Conservation (phyloP, 1,284 basidiomycete species). For the Thecaphora thlaspeos region DNA sequence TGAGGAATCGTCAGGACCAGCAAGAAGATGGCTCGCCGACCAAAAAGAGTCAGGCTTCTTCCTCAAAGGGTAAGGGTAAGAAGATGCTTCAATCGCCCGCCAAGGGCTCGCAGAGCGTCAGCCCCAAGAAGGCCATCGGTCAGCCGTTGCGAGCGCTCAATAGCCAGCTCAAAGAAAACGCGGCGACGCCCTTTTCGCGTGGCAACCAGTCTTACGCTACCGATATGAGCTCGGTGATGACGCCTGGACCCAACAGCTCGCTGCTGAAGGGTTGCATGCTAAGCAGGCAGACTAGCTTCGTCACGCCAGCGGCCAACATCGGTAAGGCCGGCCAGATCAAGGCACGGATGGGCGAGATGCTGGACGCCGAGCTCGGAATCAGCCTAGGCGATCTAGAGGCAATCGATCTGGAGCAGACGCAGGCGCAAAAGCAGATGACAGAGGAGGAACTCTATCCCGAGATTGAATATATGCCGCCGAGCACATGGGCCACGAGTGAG, state of each 20-base stretch:
- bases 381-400: conserved; percentile 4
- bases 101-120: conserved; percentile 14
- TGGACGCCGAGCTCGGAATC: conserved; percentile 36
- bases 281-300: conserved; percentile 31
- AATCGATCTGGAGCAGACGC: neutral
- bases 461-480: conserved; percentile 46
- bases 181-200: conserved; percentile 22
- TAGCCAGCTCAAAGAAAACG: conserved; percentile 21
- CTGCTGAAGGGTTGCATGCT: conserved; percentile 11
- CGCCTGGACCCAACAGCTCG: conserved; percentile 14
- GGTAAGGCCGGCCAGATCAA: conserved; percentile 49
- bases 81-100: conserved; percentile 3
- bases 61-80: conserved; percentile 2
- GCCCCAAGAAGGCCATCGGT: conserved; percentile 20
- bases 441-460: conserved; percentile 51
- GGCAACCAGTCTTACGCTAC: conserved; percentile 9
- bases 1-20: neutral
- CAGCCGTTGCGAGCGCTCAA: conserved; percentile 26
- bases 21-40: conserved; percentile 1
- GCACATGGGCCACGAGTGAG: conserved; percentile 9
- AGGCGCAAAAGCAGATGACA: conserved; percentile 19
- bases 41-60: conserved; percentile 1
- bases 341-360: conserved; percentile 43
- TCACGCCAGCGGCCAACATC: conserved; percentile 48
- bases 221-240: conserved; percentile 14